A percentile compares a stretch with the other conserved stretches of the same genome.
phyloP scores from a whole-genome alignment of 148 eudicot genomes.

The Spergularia marina region DNA sequence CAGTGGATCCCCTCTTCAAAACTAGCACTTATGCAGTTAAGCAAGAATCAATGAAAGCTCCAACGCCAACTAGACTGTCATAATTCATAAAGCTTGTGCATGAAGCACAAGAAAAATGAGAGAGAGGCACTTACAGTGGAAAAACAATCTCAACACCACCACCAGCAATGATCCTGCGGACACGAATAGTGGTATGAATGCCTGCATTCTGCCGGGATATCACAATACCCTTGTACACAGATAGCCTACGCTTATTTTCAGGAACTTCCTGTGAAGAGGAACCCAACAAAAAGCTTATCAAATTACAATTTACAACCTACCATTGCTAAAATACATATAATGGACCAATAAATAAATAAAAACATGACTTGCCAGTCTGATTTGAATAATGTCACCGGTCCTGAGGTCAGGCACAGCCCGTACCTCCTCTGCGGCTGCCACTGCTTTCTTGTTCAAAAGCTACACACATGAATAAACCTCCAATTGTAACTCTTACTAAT shows the following conservation, averaged over 20 bases:
- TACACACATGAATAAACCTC: conserved; percentile 21
- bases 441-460: conserved; percentile 84
- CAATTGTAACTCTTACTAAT: not conserved
- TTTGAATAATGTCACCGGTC: conserved; percentile 76
- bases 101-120: not conserved
- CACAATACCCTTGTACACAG: conserved; percentile 88
- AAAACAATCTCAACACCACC: conserved; percentile 94
- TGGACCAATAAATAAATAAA: not conserved
- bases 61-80: not conserved
- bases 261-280: conserved; percentile 60
- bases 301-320: not conserved
- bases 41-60: not conserved
- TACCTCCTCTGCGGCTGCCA: conserved; percentile 54
- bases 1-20: too few relatives aligned
- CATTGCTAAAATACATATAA: not conserved
- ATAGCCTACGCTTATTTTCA: conserved; percentile 63
- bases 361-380: conserved; percentile 57
- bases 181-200: conserved; percentile 82
- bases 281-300: conserved; percentile 18
- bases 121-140: conserved; percentile 68
- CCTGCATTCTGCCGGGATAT: conserved; percentile 95
- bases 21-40: not conserved
- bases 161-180: conserved; percentile 86
- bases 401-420: conserved; percentile 78
- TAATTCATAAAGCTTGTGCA: not conserved